Conservation (phyloP, 352 stramenopile species). For the Phytophthora vignae region DNA sequence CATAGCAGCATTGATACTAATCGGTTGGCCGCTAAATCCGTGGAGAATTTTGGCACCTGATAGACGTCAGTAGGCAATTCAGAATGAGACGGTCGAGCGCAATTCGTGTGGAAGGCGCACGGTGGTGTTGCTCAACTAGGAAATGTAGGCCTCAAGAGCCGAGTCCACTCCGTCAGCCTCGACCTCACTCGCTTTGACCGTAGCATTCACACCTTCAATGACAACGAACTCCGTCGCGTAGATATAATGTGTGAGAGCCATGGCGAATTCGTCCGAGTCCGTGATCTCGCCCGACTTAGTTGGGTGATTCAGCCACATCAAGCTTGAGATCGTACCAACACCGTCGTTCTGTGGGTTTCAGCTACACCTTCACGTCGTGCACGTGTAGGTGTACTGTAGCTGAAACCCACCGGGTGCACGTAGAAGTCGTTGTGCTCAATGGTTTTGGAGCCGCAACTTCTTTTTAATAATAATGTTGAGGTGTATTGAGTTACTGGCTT, state of each 20-base stretch:
- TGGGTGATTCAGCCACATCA: slow-evolving; percentile 69
- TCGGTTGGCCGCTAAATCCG: no score
- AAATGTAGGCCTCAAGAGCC: slow-evolving; percentile 54
- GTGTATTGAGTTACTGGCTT: no score
- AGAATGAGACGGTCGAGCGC: slow-evolving; percentile 38
- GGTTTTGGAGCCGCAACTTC: slow-evolving; percentile 17
- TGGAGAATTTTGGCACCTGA: no score
- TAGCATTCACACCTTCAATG: slow-evolving; percentile 42
- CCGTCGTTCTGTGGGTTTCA: no score
- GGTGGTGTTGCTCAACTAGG: slow-evolving; percentile 16
- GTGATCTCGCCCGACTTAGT: slow-evolving; percentile 52
- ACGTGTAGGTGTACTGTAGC: slow-evolving; percentile 76
- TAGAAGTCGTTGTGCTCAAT: slow-evolving; percentile 73
- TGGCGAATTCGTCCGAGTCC: slow-evolving; percentile 66
- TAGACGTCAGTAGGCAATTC: background rate
- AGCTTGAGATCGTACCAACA: slow-evolving; percentile 48
- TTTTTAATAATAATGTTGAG: no score
- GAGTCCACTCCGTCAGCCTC: slow-evolving; percentile 60
- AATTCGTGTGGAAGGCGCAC: slow-evolving; percentile 34
- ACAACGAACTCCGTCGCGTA: slow-evolving; percentile 61
- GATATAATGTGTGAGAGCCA: slow-evolving; percentile 67
- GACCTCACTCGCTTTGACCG: slow-evolving; percentile 47
- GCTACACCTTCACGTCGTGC: no score
- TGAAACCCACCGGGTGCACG: slow-evolving; percentile 67
- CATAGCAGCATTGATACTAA: no score